phyloP scores from a whole-genome alignment of 2,329 filamentous ascomycete genomes.

The Aspergillus hortae region DNA sequence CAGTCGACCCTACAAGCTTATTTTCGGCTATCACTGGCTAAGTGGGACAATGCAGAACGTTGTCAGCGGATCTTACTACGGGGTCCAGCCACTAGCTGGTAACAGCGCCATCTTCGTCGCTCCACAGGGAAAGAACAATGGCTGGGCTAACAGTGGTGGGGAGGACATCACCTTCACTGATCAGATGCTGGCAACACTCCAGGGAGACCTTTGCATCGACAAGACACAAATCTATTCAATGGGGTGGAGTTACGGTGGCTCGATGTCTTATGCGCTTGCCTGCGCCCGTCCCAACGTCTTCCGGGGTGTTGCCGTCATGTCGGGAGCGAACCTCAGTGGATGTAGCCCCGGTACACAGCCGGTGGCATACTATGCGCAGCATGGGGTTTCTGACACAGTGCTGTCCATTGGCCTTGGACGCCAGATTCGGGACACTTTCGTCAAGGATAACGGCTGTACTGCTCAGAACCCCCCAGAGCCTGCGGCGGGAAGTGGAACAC shows the following conservation, averaged over 20 bases:
- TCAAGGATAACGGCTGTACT: not conserved
- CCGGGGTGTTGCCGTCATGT: not conserved
- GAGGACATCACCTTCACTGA: not conserved
- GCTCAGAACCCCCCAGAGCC: not conserved
- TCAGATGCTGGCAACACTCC: not conserved
- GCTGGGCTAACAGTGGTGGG: not conserved
- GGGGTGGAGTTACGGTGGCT: not conserved
- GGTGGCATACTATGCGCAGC: not conserved
- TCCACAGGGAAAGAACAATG: not conserved
- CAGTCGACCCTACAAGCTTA: not conserved
- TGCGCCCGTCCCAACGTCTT: not conserved
- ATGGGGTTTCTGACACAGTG: not conserved
- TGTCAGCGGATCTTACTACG: not conserved
- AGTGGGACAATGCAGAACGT: not conserved
- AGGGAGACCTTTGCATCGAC: not conserved
- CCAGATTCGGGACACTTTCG: not conserved
- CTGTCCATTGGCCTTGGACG: not conserved
- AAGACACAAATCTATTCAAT: not conserved
- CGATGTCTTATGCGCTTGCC: not conserved
- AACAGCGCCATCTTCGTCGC: not conserved
- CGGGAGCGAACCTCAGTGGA: not conserved
- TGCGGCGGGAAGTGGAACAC: not conserved
- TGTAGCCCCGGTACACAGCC: not conserved
- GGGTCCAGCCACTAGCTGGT: not conserved
- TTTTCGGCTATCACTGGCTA: not conserved